Conservation (phyloP, 306 rosid species). For the Quercus wislizeni region DNA sequence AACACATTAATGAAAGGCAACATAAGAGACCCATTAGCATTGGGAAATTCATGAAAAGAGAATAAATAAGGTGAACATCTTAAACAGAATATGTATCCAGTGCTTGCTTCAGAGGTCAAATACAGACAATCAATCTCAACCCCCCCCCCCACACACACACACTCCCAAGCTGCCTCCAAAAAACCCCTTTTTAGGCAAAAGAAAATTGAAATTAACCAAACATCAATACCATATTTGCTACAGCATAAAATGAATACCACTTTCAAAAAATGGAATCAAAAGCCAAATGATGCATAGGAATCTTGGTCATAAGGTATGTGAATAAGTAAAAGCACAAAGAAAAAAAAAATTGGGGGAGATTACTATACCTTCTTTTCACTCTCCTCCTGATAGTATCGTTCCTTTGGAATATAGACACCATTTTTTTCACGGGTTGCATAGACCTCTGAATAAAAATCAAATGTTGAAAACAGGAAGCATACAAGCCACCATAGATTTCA, state of each 20-base stretch:
- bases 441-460: conserved; percentile 61
- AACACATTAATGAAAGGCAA: not conserved
- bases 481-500: not conserved
- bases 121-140: not conserved
- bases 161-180: not conserved
- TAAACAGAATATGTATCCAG: not conserved
- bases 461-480: not conserved
- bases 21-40: not conserved
- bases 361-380: conserved; percentile 72
- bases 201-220: not conserved
- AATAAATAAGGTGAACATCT: not conserved
- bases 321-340: not conserved
- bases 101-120: not conserved
- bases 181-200: not conserved
- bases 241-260: not conserved
- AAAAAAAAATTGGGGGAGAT: not conserved
- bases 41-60: not conserved
- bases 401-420: conserved; percentile 95
- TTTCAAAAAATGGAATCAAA: not conserved
- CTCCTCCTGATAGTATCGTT: conserved; percentile 88
- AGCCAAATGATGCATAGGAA: not conserved
- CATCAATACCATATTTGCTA: not conserved
- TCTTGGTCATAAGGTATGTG: not conserved
- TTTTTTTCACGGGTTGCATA: conserved; percentile 96
- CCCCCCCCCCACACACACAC: no score